phyloP scores from a whole-genome alignment of 495 filamentous ascomycete genomes.

The Penicillium samsonianum region DNA sequence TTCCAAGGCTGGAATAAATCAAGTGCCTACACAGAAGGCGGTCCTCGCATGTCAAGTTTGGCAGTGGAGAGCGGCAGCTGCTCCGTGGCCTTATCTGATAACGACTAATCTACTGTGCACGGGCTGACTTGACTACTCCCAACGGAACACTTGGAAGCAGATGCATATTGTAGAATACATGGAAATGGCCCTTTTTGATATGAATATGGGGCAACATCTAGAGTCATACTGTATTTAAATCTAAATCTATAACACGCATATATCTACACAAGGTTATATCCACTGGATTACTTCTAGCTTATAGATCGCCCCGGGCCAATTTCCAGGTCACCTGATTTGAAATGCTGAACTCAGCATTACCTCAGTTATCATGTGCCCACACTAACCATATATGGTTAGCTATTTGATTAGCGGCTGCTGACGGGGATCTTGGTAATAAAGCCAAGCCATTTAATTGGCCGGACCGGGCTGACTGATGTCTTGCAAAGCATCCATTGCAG shows the following conservation, averaged over 20 bases:
- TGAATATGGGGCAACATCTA: neutral
- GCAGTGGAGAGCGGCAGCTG: conserved; percentile 18
- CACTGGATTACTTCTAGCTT: neutral
- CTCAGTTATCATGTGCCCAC: neutral
- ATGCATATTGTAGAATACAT: neutral
- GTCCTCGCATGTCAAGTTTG: neutral
- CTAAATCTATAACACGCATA: no score
- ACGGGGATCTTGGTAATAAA: conserved; percentile 36
- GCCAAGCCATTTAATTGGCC: conserved; percentile 5
- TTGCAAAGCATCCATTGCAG: conserved; percentile 31
- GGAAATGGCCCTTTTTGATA: neutral
- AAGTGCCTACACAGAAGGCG: neutral
- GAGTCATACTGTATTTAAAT: neutral
- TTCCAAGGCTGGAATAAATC: neutral
- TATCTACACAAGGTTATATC: neutral
- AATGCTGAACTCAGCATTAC: conserved; percentile 9
- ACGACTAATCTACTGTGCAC: conserved; percentile 1
- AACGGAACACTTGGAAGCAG: neutral
- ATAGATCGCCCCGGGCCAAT: neutral
- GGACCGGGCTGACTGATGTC: conserved; percentile 30
- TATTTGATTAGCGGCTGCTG: conserved; percentile 29
- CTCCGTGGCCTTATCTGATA: conserved; percentile 39
- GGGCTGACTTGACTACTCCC: no score
- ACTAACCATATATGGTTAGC: conserved; percentile 11
- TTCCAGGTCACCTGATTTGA: neutral